Conservation (phyloP, 176 grass and related monocot species). For the Neostapfia colusana region DNA sequence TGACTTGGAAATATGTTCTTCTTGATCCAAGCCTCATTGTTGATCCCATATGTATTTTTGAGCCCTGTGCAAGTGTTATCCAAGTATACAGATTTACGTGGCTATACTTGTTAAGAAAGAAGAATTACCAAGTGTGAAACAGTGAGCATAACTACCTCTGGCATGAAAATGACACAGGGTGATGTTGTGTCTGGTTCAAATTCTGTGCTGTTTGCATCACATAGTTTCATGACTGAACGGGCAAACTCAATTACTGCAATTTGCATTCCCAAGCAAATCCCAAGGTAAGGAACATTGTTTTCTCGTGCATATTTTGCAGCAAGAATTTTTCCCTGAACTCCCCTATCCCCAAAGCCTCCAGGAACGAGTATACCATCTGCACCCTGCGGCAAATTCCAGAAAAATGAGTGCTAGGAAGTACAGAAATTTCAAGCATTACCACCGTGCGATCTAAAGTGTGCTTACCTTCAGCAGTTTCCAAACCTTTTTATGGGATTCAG, state of each 20-base stretch:
- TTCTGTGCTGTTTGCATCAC: conserved; percentile 77
- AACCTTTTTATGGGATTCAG: conserved; percentile 70
- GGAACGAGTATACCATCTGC: conserved; percentile 92
- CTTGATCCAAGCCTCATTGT: conserved; percentile 97
- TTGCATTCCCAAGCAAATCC: conserved; percentile 99
- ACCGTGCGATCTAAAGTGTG: conserved; percentile 29
- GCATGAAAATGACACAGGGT: conserved; percentile 90
- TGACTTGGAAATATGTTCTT: conserved; percentile 67
- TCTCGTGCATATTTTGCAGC: conserved; percentile 95
- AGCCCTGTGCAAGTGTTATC: conserved; percentile 58
- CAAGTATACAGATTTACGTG: conserved; percentile 33
- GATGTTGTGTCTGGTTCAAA: conserved; percentile 70
- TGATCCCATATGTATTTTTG: conserved; percentile 92
- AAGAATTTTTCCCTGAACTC: conserved; percentile 90
- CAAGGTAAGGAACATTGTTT: conserved; percentile 82
- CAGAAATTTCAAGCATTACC: conserved; percentile 12
- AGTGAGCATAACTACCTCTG: conserved; percentile 67
- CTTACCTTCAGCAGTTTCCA: conserved; percentile 89
- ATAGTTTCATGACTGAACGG: conserved; percentile 77
- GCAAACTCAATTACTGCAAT: conserved; percentile 92
- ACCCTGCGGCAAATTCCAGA: conserved; percentile 51
- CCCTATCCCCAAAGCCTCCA: conserved; percentile 93
- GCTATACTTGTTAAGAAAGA: conserved; percentile 10
- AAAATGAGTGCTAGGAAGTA: conserved; percentile 14
- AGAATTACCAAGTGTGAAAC: neutral